phyloP scores from a whole-genome alignment of 768 basidiomycete genomes.

The Panaeolus papilionaceus region DNA sequence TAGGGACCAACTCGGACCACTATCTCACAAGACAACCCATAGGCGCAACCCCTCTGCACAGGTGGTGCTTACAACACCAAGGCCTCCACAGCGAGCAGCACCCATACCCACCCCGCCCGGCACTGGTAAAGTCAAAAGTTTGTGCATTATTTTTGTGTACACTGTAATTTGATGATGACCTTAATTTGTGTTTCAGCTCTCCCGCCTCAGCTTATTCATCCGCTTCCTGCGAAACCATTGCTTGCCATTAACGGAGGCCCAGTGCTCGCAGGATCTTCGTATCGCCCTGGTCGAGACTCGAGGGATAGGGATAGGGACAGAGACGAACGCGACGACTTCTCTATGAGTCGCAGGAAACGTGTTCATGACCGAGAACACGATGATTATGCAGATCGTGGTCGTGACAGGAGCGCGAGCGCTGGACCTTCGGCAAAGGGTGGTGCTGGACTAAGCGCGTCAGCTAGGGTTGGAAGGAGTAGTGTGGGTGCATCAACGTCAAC shows the following conservation, averaged over 20 bases:
- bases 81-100: background rate
- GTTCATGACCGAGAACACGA: background rate
- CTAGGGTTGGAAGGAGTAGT: slow-evolving; percentile 14
- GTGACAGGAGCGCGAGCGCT: slow-evolving; percentile 14
- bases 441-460: background rate
- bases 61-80: slow-evolving; percentile 2
- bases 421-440: background rate
- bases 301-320: slow-evolving; percentile 9
- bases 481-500: background rate
- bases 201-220: slow-evolving; percentile 14
- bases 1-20: background rate
- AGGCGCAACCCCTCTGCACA: background rate
- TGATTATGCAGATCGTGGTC: slow-evolving; percentile 7
- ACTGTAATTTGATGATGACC: background rate
- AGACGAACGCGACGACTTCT: slow-evolving; percentile 7
- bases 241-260: slow-evolving; percentile 7
- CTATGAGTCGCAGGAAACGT: background rate
- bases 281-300: slow-evolving; percentile 4
- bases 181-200: background rate
- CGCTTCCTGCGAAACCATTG: slow-evolving; percentile 20
- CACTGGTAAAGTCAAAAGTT: background rate
- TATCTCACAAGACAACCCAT: background rate
- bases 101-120: slow-evolving; percentile 14
- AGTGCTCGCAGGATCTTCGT: slow-evolving; percentile 9
- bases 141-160: background rate